Conservation (phyloP, 768 basidiomycete genomes). For the Collybia sp. region DNA sequence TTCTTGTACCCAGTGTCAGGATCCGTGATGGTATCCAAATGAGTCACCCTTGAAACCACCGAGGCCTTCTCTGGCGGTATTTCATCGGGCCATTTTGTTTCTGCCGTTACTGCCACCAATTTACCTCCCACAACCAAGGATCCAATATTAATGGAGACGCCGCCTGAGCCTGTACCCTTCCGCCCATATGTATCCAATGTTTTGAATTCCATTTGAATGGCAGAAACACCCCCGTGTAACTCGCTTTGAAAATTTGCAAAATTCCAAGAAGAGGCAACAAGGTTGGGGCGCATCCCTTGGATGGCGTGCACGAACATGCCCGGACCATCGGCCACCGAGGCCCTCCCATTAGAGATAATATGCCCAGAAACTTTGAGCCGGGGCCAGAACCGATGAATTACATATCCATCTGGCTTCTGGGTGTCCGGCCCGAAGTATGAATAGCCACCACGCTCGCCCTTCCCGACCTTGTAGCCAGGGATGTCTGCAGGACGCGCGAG, state of each 20-base stretch:
- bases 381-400: slow-evolving; percentile 92
- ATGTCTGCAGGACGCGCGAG: slow-evolving; percentile 63
- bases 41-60: slow-evolving; percentile 62
- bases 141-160: slow-evolving; percentile 83
- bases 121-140: slow-evolving; percentile 78
- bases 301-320: slow-evolving; percentile 95
- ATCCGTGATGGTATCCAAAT: slow-evolving; percentile 60
- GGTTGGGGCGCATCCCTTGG: slow-evolving; percentile 96
- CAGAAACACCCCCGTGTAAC: slow-evolving; percentile 70
- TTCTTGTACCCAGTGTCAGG: slow-evolving; percentile 77
- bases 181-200: slow-evolving; percentile 78
- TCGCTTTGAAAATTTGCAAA: slow-evolving; percentile 87
- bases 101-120: slow-evolving; percentile 71
- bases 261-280: slow-evolving; percentile 92
- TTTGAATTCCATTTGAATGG: slow-evolving; percentile 94
- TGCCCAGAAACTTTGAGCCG: slow-evolving; percentile 57
- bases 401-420: slow-evolving; percentile 74
- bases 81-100: slow-evolving; percentile 74
- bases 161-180: slow-evolving; percentile 75
- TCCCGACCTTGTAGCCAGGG: slow-evolving; percentile 89
- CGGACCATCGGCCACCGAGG: slow-evolving; percentile 49
- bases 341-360: slow-evolving; percentile 62
- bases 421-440: slow-evolving; percentile 79
- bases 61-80: slow-evolving; percentile 33
- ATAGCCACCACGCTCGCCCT: slow-evolving; percentile 82